phyloP scores from a whole-genome alignment of 202 grass and related monocot species.

The Zizania palustris region DNA sequence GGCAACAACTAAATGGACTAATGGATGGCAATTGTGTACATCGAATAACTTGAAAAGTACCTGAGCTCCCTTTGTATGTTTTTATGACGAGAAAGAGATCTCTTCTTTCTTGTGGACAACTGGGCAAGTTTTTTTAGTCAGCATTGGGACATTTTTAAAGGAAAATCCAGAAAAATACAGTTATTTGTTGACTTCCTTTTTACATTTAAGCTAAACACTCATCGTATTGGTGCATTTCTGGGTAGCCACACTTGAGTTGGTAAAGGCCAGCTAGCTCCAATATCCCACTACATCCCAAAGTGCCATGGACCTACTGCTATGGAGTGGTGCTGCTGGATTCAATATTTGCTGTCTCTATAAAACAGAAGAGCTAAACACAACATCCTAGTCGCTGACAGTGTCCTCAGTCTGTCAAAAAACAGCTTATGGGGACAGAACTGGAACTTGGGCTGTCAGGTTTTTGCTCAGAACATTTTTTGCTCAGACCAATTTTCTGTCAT shows the following conservation, averaged over 20 bases:
- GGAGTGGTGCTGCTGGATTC: not conserved
- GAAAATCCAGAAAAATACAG: not conserved
- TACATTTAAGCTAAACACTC: not conserved
- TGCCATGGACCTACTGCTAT: not conserved
- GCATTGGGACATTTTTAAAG: not conserved
- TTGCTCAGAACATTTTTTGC: slow-evolving; percentile 9
- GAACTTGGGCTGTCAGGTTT: not conserved
- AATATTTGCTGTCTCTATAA: not conserved
- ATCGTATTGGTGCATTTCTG: not conserved
- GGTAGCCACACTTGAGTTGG: not conserved
- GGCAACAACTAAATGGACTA: slow-evolving; percentile 11
- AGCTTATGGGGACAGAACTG: not conserved
- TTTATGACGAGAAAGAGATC: not conserved
- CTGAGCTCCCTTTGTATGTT: not conserved
- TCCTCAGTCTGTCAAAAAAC: not conserved
- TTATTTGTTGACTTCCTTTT: not conserved
- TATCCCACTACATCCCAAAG: not conserved
- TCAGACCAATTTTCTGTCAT: not conserved
- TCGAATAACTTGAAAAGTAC: slow-evolving; percentile 6
- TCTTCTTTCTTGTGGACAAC: not conserved
- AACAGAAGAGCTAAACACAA: not conserved
- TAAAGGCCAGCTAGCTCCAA: not conserved
- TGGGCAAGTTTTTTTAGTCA: not conserved
- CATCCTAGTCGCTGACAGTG: not conserved
- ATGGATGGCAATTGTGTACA: slow-evolving; percentile 27